Evolutionary conservation across 23 red algal genomes (phyloP).

Genomic region (Gracilaria gracilis): DNA sequence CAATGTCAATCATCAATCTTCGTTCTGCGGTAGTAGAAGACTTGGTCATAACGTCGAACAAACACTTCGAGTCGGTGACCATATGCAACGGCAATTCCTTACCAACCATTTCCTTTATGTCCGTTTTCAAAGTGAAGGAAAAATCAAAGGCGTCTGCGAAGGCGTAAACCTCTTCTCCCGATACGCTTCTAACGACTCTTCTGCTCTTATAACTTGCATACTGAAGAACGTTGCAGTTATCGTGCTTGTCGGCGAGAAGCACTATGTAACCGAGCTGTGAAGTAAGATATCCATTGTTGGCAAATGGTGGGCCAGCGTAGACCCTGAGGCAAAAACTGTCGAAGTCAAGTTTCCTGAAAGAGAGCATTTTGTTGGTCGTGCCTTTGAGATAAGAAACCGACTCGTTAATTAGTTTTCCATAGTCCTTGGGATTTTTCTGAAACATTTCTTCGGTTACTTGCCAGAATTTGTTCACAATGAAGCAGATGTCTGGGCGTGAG

Average conservation of each 20-base stretch:
- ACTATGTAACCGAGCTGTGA: conserved; percentile 14
- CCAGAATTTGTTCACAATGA: neutral
- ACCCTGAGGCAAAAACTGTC: neutral
- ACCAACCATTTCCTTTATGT: neutral
- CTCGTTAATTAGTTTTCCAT: neutral
- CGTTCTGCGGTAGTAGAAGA: neutral
- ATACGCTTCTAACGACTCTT: neutral
- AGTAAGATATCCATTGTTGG: neutral
- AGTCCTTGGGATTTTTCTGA: neutral
- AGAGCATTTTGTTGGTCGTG: neutral
- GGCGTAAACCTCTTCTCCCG: conserved; percentile 15
- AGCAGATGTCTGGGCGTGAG: neutral
- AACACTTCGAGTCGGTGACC: neutral
- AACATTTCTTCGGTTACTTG: neutral
- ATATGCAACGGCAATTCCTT: neutral
- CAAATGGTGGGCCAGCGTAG: neutral
- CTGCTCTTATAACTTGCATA: neutral
- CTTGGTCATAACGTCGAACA: conserved; percentile 5
- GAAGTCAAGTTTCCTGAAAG: neutral
- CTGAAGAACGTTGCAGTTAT: conserved; percentile 1
- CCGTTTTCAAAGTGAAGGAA: neutral
- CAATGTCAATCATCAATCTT: conserved; percentile 17
- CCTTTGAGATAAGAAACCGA: neutral
- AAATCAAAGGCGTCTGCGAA: conserved; percentile 9
- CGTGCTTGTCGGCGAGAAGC: neutral